Evolutionary conservation across 352 stramenopile genomes (phyloP).

Genomic region (Phytophthora chlamydospora): DNA sequence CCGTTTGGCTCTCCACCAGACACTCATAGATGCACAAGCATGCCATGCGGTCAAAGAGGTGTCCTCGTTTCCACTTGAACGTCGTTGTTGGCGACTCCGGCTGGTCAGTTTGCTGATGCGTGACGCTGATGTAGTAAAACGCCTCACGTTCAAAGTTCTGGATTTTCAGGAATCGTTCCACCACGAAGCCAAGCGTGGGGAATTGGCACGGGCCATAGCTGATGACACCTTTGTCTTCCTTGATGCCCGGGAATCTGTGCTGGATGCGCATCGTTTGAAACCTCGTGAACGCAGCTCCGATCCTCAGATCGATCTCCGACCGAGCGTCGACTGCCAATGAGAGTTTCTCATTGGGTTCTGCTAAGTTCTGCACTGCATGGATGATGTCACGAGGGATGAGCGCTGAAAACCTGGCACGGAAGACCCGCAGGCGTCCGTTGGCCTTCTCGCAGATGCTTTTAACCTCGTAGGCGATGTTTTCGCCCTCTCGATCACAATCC

Average conservation of each 20-base stretch:
- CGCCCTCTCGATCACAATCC: constrained; percentile 99
- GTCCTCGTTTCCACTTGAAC: constrained; percentile 96
- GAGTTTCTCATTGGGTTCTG: constrained; percentile 78
- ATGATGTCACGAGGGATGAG: constrained; percentile 93
- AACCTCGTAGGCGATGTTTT: constrained; percentile 99
- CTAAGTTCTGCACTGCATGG: constrained; percentile 86
- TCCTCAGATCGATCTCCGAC: constrained; percentile 95
- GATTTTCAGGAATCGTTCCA: constrained; percentile 93
- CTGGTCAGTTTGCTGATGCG: constrained; percentile 57
- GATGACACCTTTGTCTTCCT: constrained; percentile 90
- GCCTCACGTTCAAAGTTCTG: constrained; percentile 96
- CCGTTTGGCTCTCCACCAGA: constrained; percentile 68
- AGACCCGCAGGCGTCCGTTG: constrained; percentile 80
- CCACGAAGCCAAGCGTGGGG: constrained; percentile 98
- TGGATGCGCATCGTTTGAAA: constrained; percentile 96
- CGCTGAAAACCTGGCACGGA: constrained; percentile 93
- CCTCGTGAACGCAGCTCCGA: constrained; percentile 94
- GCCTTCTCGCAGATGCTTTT: constrained; percentile 85
- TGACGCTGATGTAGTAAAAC: constrained; percentile 97
- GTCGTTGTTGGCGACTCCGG: constrained; percentile 66
- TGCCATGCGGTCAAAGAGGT: constrained; percentile 95
- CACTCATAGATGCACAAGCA: constrained; percentile 93
- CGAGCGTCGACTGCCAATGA: constrained; percentile 90
- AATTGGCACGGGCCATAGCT: constrained; percentile 99
- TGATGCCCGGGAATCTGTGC: constrained; percentile 71